Evolutionary conservation across 805 yeast genomes (phyloP).

Genomic region (Sugiyamaella qingdaonensis): DNA sequence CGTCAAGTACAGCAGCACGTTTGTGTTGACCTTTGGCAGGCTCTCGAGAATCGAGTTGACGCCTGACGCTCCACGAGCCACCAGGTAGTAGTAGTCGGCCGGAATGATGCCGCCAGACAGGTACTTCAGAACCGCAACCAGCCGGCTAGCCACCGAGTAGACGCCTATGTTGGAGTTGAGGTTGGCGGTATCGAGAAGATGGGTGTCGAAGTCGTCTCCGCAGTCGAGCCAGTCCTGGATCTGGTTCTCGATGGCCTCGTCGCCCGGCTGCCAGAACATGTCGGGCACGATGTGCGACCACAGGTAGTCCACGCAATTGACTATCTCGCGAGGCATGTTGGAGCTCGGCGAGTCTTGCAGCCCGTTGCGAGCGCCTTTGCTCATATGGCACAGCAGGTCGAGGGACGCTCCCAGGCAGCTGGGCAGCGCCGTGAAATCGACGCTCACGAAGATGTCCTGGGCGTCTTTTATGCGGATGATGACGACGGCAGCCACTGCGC

Average conservation of each 20-base stretch:
- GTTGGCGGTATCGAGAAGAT: conserved; percentile 29
- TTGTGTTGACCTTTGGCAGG: conserved; percentile 40
- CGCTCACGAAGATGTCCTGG: conserved; percentile 32
- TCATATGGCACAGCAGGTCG: conserved; percentile 22
- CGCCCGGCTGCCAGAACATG: conserved; percentile 26
- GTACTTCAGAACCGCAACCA: conserved; percentile 30
- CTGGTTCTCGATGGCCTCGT: conserved; percentile 25
- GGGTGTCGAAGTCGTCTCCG: conserved; percentile 29
- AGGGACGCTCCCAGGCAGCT: conserved; percentile 33
- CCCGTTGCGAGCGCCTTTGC: conserved; percentile 24
- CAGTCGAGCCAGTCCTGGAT: conserved; percentile 35
- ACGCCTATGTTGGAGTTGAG: conserved; percentile 36
- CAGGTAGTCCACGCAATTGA: conserved; percentile 34
- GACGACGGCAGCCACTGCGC: conserved; percentile 24
- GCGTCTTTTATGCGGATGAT: conserved; percentile 29
- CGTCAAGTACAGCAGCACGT: conserved; percentile 38
- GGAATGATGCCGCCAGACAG: conserved; percentile 43
- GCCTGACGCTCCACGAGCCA: conserved; percentile 29
- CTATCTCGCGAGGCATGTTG: conserved; percentile 35
- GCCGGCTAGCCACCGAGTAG: conserved; percentile 37
- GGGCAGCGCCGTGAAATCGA: conserved; percentile 26
- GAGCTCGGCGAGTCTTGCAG: conserved; percentile 13
- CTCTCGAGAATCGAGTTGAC: conserved; percentile 36
- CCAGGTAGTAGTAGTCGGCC: conserved; percentile 24
- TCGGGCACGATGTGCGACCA: conserved; percentile 23